phyloP scores from a whole-genome alignment of 768 basidiomycete genomes.

The Lactarius indigo region DNA sequence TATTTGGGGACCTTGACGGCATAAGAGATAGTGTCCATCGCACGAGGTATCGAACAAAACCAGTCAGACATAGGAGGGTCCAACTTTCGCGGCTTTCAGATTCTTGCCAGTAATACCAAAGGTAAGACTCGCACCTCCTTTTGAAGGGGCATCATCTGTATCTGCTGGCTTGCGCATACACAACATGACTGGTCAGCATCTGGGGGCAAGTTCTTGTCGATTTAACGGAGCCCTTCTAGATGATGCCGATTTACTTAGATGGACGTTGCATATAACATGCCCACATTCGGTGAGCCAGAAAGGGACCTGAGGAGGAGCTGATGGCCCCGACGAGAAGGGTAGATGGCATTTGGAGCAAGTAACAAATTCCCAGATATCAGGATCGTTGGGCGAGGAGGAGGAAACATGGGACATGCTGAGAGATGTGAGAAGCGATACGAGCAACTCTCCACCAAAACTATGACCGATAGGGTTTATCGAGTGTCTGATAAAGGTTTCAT shows the following conservation, averaged over 20 bases:
- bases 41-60: conserved; percentile 63
- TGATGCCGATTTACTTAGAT: conserved; percentile 57
- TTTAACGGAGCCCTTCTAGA: not conserved
- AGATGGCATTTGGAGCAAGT: conserved; percentile 67
- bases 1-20: conserved; percentile 54
- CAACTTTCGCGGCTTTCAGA: conserved; percentile 45
- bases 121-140: conserved; percentile 49
- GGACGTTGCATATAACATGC: conserved; percentile 80
- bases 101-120: not conserved
- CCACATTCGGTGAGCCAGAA: conserved; percentile 91
- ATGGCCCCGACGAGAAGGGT: conserved; percentile 51
- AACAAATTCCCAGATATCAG: conserved; percentile 82
- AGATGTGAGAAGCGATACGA: not conserved
- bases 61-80: conserved; percentile 78
- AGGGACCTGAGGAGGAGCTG: conserved; percentile 54
- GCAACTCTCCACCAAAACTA: no score
- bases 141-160: conserved; percentile 71
- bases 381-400: conserved; percentile 33
- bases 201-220: conserved; percentile 30
- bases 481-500: no score
- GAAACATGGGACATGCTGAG: conserved; percentile 38
- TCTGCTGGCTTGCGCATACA: conserved; percentile 58
- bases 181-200: conserved; percentile 71
- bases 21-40: conserved; percentile 61
- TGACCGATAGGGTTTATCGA: no score